Conservation (phyloP, 202 grass and related monocot species). For the Sporobolus alterniflorus region DNA sequence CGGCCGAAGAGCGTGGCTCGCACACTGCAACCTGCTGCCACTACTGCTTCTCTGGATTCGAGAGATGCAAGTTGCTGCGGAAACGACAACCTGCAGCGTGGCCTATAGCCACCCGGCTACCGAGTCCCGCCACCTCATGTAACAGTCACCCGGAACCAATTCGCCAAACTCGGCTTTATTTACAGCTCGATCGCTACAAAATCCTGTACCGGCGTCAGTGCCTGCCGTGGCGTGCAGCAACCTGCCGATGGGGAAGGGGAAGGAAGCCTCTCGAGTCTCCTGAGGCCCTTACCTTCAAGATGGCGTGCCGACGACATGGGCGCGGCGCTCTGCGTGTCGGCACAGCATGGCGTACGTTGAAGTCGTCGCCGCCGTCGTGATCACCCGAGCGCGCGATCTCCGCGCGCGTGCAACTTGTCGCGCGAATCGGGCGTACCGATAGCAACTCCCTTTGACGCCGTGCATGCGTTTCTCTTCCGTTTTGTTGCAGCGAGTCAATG, state of each 20-base stretch:
- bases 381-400: neutral
- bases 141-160: slow-evolving; percentile 17
- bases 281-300: slow-evolving; percentile 10
- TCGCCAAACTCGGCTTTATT: slow-evolving; percentile 30
- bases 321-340: slow-evolving; percentile 30
- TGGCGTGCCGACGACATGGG: slow-evolving; percentile 52
- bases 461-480: neutral
- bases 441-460: slow-evolving; percentile 30
- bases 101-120: too few relatives aligned
- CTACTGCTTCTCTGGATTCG: neutral
- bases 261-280: slow-evolving; percentile 33
- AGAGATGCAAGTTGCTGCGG: slow-evolving; percentile 28
- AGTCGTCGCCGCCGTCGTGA: neutral
- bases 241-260: neutral
- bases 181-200: slow-evolving; percentile 15
- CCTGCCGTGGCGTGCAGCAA: neutral
- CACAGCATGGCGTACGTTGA: neutral
- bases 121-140: neutral
- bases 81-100: slow-evolving; percentile 21
- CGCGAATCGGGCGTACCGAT: slow-evolving; percentile 39
- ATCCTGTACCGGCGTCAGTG: slow-evolving; percentile 25
- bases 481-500: neutral
- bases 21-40: neutral
- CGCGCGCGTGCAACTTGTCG: slow-evolving; percentile 41
- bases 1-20: slow-evolving; percentile 40